Conservation (phyloP, 2,329 filamentous ascomycete genomes). For the Fusarium caatingaense region DNA sequence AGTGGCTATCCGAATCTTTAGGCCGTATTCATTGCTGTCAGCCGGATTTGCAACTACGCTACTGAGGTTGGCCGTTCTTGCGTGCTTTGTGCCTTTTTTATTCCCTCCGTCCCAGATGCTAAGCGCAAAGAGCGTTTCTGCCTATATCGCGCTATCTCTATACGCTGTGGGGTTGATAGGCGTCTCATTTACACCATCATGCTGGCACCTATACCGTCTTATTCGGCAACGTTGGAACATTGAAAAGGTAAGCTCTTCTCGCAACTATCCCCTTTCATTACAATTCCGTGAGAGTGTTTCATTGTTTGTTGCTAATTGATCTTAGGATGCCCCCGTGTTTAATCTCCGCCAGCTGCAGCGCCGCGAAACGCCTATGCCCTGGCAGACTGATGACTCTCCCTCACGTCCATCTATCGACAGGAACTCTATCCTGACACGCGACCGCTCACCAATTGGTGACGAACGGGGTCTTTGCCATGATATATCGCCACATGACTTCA, state of each 20-base stretch:
- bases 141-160: neutral
- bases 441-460: neutral
- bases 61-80: neutral
- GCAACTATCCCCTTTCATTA: fast-evolving
- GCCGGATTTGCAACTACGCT: neutral
- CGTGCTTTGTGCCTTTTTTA: neutral
- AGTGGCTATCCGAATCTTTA: neutral
- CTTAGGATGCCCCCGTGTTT: neutral
- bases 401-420: neutral
- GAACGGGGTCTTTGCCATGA: neutral
- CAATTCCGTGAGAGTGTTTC: fast-evolving
- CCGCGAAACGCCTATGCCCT: neutral
- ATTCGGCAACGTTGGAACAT: neutral
- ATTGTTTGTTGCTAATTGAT: neutral
- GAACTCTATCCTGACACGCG: neutral
- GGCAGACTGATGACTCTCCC: neutral
- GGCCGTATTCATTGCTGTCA: neutral
- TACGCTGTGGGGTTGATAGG: neutral
- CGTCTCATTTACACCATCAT: neutral
- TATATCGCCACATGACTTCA: neutral
- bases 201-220: neutral
- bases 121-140: neutral
- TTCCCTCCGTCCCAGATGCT: neutral
- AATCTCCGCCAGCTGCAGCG: neutral
- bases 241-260: neutral